Evolutionary conservation across 306 rosid species (phyloP).

Genomic region (Canavalia ensiformis): DNA sequence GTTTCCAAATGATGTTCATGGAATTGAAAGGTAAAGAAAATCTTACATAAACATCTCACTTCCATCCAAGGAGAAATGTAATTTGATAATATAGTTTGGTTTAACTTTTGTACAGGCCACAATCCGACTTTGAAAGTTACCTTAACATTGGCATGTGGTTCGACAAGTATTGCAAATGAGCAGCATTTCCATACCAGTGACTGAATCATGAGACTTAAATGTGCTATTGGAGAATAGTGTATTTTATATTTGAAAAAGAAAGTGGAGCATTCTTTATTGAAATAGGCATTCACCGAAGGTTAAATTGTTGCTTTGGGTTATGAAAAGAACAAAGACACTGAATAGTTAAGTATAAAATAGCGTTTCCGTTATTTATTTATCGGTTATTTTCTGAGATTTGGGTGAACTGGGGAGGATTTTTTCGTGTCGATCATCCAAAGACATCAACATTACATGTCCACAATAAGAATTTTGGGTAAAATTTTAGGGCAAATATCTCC

Average conservation of each 20-base stretch:
- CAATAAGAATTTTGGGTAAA: not conserved
- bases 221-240: not conserved
- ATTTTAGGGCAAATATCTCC: not conserved
- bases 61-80: not conserved
- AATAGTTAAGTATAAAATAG: no score
- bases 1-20: slow-evolving; percentile 86
- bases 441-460: not conserved
- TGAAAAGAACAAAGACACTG: not conserved
- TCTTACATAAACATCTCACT: slow-evolving; percentile 19
- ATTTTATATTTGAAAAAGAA: slow-evolving; percentile 1
- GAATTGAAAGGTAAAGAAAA: slow-evolving; percentile 73
- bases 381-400: not conserved
- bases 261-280: not conserved
- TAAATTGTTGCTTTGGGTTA: not conserved
- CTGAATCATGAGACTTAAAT: slow-evolving; percentile 20
- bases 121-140: slow-evolving; percentile 88
- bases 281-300: not conserved
- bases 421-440: not conserved
- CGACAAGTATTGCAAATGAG: slow-evolving; percentile 75
- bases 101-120: slow-evolving; percentile 70
- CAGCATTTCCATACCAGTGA: slow-evolving; percentile 23
- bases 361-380: not conserved
- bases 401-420: not conserved
- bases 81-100: slow-evolving; percentile 32
- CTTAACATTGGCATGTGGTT: slow-evolving; percentile 92